Evolutionary conservation across 768 basidiomycete species (phyloP).

Genomic region (Calvatia gigantea): DNA sequence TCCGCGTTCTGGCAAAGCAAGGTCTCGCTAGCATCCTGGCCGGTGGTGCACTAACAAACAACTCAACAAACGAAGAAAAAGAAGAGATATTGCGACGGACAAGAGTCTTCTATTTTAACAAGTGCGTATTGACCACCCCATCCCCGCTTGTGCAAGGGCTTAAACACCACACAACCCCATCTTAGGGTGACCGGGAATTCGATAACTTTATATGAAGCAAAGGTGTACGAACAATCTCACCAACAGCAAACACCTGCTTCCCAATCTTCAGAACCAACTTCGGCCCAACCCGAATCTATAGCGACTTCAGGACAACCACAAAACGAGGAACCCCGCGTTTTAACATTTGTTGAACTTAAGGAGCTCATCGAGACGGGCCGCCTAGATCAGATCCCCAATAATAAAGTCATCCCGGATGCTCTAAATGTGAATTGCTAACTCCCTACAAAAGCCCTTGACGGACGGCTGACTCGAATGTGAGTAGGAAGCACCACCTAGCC

Average conservation of each 20-base stretch:
- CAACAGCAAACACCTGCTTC: neutral
- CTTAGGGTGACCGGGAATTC: constrained; percentile 37
- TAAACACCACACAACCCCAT: neutral
- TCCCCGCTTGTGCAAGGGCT: neutral
- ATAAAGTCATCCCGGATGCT: constrained; percentile 63
- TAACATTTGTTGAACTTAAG: constrained; percentile 69
- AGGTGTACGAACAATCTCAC: constrained; percentile 28
- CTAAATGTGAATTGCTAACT: constrained; percentile 47
- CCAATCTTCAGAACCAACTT: neutral
- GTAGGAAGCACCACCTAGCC: constrained; percentile 55
- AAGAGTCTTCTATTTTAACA: constrained; percentile 72
- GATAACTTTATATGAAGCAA: constrained; percentile 39
- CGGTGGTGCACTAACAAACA: constrained; percentile 33
- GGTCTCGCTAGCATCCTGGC: constrained; percentile 57
- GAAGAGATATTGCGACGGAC: constrained; percentile 50
- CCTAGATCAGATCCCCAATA: constrained; percentile 75
- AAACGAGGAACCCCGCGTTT: constrained; percentile 34
- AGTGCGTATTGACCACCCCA: constrained; percentile 32
- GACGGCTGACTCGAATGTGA: neutral
- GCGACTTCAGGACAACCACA: constrained; percentile 2
- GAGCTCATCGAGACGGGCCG: constrained; percentile 68
- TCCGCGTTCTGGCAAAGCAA: constrained; percentile 42
- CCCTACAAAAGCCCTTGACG: neutral
- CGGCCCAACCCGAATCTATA: neutral
- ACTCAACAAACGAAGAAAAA: constrained; percentile 32